A percentile compares a stretch with the other conserved stretches of the same genome.
phyloP scores from a whole-genome alignment of 2,329 filamentous ascomycete genomes.

The Ophiocordyceps camponoti-saundersi region DNA sequence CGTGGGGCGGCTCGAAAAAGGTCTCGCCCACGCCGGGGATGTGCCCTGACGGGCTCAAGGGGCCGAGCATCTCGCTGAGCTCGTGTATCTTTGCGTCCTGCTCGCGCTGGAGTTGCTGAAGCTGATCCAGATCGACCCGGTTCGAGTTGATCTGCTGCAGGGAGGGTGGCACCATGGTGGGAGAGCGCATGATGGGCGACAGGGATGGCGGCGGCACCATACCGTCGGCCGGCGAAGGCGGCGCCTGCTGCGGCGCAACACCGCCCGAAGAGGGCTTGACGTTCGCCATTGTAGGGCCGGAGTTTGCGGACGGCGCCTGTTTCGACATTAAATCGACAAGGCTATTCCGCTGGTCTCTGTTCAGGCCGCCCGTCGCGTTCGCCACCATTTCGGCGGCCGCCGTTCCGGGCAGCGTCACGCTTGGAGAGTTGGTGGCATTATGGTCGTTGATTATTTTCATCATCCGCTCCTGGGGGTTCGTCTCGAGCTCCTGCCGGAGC shows the following conservation, averaged over 20 bases:
- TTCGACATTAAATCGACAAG: conserved; percentile 44
- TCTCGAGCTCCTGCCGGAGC: conserved; percentile 37
- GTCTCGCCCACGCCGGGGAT: conserved; percentile 49
- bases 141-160: conserved; percentile 51
- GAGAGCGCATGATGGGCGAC: conserved; percentile 31
- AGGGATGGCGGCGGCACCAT: conserved; percentile 19
- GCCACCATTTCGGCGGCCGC: conserved; percentile 29
- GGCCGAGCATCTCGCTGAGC: conserved; percentile 56
- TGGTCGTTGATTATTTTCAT: conserved; percentile 50
- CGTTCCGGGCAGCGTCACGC: conserved; percentile 35
- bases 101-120: conserved; percentile 63
- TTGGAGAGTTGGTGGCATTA: conserved; percentile 33
- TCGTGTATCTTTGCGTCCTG: conserved; percentile 64
- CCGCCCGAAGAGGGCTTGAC: not conserved
- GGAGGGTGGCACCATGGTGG: conserved; percentile 26
- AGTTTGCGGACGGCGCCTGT: conserved; percentile 12
- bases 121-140: conserved; percentile 57
- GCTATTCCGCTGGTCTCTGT: conserved; percentile 37
- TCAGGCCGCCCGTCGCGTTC: conserved; percentile 35
- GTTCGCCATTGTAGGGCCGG: conserved; percentile 8
- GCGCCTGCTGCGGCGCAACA: not conserved
- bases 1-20: conserved; percentile 18
- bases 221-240: conserved; percentile 10
- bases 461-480: conserved; percentile 43
- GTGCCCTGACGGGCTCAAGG: conserved; percentile 61